A percentile compares a stretch with the other conserved stretches of the same genome.
phyloP scores from a whole-genome alignment of 306 rosid genomes.

The Inga leiocalycina region DNA sequence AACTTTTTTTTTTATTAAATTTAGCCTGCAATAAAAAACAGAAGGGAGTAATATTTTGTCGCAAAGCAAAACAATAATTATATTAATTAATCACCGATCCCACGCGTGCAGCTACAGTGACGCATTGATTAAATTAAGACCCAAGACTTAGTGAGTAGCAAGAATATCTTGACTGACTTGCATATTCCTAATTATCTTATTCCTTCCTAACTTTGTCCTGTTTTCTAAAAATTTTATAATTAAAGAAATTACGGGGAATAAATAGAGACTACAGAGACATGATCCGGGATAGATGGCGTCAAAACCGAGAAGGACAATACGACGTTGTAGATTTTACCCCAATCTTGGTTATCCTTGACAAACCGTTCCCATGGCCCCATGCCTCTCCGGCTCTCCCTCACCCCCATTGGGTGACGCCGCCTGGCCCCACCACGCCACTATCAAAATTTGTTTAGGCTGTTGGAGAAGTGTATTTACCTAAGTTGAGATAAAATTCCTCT shows the following conservation, averaged over 20 bases:
- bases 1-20: too few relatives aligned
- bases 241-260: neutral
- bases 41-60: neutral
- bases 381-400: neutral
- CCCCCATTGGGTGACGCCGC: neutral
- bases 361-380: neutral
- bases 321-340: constrained; percentile 38
- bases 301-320: constrained; percentile 29
- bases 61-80: neutral
- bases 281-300: constrained; percentile 57
- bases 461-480: too few relatives aligned
- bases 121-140: neutral
- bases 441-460: too few relatives aligned
- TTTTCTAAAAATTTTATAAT: neutral
- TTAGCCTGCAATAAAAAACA: too few relatives aligned
- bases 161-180: constrained; percentile 12
- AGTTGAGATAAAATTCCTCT: too few relatives aligned
- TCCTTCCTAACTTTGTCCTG: constrained; percentile 21
- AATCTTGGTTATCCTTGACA: neutral
- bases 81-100: neutral
- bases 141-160: neutral
- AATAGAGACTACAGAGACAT: constrained; percentile 23
- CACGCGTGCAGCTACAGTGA: neutral
- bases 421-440: neutral
- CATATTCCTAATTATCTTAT: neutral